Conservation (phyloP, 495 filamentous ascomycete species). For the Echria macrotheca region DNA sequence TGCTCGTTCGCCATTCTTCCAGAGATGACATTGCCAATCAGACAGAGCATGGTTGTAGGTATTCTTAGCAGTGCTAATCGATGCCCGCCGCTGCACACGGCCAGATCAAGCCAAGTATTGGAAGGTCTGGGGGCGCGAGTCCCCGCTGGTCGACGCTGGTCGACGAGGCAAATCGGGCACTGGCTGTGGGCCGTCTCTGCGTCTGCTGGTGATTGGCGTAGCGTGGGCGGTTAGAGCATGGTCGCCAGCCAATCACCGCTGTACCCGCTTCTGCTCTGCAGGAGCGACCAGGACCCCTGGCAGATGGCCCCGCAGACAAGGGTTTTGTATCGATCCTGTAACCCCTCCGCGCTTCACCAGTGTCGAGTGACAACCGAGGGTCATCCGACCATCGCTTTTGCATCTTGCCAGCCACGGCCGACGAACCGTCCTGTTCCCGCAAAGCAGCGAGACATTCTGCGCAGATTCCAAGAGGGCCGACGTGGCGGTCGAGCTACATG, state of each 20-base stretch:
- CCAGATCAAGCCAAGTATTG: too few species aligned
- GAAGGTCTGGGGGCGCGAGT: too few species aligned
- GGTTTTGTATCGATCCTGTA: conserved; percentile 22
- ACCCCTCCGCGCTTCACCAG: conserved; percentile 25
- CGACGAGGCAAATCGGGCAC: too few species aligned
- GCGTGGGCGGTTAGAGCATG: conserved; percentile 37
- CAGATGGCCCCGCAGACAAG: conserved; percentile 5
- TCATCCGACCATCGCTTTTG: not conserved
- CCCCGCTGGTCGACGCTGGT: too few species aligned
- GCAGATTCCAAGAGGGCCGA: too few species aligned
- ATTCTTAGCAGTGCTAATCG: too few species aligned
- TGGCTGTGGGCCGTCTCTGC: conserved; percentile 14
- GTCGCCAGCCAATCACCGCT: conserved; percentile 30
- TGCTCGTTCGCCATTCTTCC: too few species aligned
- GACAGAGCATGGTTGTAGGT: not conserved
- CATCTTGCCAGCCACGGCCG: too few species aligned
- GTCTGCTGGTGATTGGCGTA: conserved; percentile 33
- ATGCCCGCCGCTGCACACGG: too few species aligned
- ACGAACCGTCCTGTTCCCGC: too few species aligned
- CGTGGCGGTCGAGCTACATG: not conserved
- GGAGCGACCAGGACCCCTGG: conserved; percentile 14
- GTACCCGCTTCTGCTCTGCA: conserved; percentile 18
- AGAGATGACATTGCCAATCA: not conserved
- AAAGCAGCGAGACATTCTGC: too few species aligned
- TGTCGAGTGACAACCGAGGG: conserved; percentile 22